Evolutionary conservation across 371 early-diverging fungal species (phyloP), one percentile per base, ranked within the genome.

Genomic region (Mucor piriformis): DNA sequence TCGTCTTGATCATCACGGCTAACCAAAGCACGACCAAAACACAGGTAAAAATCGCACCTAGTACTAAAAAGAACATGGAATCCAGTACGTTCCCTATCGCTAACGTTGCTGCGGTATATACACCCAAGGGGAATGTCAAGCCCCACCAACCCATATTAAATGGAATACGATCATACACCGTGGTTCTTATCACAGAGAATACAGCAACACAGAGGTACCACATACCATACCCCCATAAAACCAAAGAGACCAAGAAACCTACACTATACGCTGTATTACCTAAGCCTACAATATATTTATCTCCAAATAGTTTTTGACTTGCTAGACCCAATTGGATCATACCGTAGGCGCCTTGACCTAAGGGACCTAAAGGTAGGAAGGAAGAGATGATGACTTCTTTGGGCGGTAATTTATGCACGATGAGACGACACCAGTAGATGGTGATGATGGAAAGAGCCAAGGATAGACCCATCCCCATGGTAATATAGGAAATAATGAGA

Each of bases 71-170:
- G 42, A 59, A 55, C 48, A 50, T 54, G 15, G 60, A 65, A 50
- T 55, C 25, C 16, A 65, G 23, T 0, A 35, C 27, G 10, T 13
- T 20, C 3, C 54, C 62, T 4, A 67, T 55, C 38, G 35, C 32
- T 8, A 65, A 49, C 4, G 72, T 75, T 29, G 66, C 68, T 0
- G 76, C 47, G 1, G 73, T 61, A 50, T 64, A 74, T 2, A 73
- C 73, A 21, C 83, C 79, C 3, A 74, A 20, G 0, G 83, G 83
- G 60, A 83, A 83, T 21, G 74, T 83, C 3, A 81, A 54, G 5
- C 77, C 78, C 83, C 83, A 83, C 79, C 81, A 83, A 11, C 83
- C 83, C 49, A 83, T 70, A 56, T 76, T 73, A 50, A 83, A 83
- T 1, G 72, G 72, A 16, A 83, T 66, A 2, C 34, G 56, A n/a